phyloP scores from a whole-genome alignment of 257 asterid genomes.

The Solanum sejunctum region DNA sequence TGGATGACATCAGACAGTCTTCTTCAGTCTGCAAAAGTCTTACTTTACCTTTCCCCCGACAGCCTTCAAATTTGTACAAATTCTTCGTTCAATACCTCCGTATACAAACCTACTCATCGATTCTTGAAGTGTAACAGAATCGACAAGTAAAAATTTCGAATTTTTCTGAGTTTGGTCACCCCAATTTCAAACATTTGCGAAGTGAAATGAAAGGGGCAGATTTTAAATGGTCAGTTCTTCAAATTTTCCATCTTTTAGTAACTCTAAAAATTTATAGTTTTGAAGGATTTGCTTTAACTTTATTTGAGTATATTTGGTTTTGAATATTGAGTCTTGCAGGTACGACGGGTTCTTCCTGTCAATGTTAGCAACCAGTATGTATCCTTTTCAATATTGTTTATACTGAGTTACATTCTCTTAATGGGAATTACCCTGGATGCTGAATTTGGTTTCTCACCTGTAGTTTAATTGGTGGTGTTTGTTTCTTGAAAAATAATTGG shows the following conservation, averaged over 20 bases:
- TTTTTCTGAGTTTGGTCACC: background rate
- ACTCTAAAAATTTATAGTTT: background rate
- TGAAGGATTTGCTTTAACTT: background rate
- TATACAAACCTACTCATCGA: background rate
- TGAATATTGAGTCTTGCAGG: slow-evolving; percentile 41
- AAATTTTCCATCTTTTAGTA: background rate
- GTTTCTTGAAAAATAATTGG: background rate
- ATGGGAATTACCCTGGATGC: background rate
- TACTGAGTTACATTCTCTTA: background rate
- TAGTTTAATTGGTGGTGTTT: background rate
- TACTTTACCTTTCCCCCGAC: background rate
- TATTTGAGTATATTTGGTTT: background rate
- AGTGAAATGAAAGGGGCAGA: slow-evolving; percentile 77
- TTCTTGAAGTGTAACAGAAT: background rate
- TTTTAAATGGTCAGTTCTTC: slow-evolving; percentile 65
- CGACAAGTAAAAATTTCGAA: background rate
- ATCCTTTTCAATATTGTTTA: slow-evolving; percentile 41
- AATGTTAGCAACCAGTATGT: slow-evolving; percentile 93
- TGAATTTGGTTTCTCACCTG: background rate
- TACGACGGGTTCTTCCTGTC: slow-evolving; percentile 98
- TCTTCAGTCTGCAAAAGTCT: background rate
- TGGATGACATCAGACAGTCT: background rate
- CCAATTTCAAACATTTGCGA: background rate
- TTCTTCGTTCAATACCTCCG: background rate
- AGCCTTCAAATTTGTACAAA: background rate